Base-by-base conservation (phyloP, 768 basidiomycete genomes). In the Pseudohyphozyma bogoriensis region DNA sequence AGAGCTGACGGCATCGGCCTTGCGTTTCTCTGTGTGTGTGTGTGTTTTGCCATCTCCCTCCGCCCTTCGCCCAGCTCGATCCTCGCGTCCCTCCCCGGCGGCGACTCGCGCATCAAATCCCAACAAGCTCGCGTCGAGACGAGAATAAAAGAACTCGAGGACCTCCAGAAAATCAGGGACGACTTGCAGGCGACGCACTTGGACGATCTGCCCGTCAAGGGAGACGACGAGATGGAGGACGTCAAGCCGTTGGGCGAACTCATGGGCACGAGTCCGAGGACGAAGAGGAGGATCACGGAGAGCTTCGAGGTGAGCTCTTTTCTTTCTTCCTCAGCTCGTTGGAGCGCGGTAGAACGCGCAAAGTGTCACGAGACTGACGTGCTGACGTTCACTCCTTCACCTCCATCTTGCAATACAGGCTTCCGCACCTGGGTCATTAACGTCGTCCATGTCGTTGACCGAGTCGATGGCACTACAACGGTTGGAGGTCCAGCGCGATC, bases 391-490 rank as follows among this genome's bases (percentile, higher is more conserved):
- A 29, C 13, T 15, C 24, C 20, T 26, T 11, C 2, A 22, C 36
- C 20, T 22, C 9, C 3, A 50, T 35, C 11, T 3, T 29, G 20
- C 2, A 16, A 18, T n/a, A 4, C 39, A 20, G 16, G 4, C 13
- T 51, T 42, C 1, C 49, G 54, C 8, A 13, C 36, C 12, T 44
- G 55, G 2, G 51, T 53, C 32, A 49, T 46, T 22, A 42, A 42
- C 37, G n/a, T 35, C 50, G 10, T 2, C 59, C 11, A 55, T 61
- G 49, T 56, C 57, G 20, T 51, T 66, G n/a, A 9, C 53, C n/a
- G 64, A 65, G 32, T 65, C 64, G 29, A 31, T 65, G 31, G 35
- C 32, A 20, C 51, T 66, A 11, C 64, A 66, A n/a, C 54, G 40
- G 9, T 36, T 22, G 24, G 64, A 60, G 18, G 64, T 50, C 31